Conservation (phyloP, 768 basidiomycete species). For the Daedaleopsis sinensis region DNA sequence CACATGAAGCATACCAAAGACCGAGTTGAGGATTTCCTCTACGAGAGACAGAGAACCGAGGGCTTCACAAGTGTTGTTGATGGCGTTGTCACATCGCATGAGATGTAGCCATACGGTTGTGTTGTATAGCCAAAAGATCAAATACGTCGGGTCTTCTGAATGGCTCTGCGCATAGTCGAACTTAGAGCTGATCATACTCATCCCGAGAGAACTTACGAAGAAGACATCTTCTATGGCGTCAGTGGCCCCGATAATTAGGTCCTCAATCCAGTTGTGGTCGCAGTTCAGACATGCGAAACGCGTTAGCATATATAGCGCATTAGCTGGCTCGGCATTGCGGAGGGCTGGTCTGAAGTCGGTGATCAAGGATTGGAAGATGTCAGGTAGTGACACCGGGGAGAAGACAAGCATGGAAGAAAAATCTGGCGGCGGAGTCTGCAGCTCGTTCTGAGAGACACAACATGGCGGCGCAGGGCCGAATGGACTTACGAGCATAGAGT, state of each 20-base stretch:
- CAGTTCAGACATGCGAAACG: conserved; percentile 93
- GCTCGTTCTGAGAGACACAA: conserved; percentile 25
- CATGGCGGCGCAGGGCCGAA: conserved; percentile 4
- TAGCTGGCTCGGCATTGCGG: conserved; percentile 85
- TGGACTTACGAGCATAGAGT: conserved; percentile 21
- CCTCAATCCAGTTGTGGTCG: conserved; percentile 90
- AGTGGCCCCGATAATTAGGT: conserved; percentile 87
- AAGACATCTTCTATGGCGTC: conserved; percentile 92
- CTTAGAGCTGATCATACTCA: conserved; percentile 2
- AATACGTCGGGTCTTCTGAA: conserved; percentile 81
- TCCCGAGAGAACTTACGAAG: conserved; percentile 63
- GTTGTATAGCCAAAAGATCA: conserved; percentile 96
- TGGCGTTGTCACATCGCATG: conserved; percentile 80
- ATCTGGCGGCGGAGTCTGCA: conserved; percentile 72
- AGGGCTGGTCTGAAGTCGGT: conserved; percentile 71
- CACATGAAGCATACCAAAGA: conserved; percentile 67
- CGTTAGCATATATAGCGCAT: conserved; percentile 86
- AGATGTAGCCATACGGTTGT: conserved; percentile 89
- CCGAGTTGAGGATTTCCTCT: conserved; percentile 91
- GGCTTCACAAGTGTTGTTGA: conserved; percentile 80
- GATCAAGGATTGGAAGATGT: conserved; percentile 83
- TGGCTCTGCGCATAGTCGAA: conserved; percentile 54
- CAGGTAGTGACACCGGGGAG: conserved; percentile 75
- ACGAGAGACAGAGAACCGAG: conserved; percentile 84
- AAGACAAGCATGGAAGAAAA: conserved; percentile 94